Evolutionary conservation across 1,139 yeast genomes (phyloP).

Genomic region (Martiniozyma asiatica): DNA sequence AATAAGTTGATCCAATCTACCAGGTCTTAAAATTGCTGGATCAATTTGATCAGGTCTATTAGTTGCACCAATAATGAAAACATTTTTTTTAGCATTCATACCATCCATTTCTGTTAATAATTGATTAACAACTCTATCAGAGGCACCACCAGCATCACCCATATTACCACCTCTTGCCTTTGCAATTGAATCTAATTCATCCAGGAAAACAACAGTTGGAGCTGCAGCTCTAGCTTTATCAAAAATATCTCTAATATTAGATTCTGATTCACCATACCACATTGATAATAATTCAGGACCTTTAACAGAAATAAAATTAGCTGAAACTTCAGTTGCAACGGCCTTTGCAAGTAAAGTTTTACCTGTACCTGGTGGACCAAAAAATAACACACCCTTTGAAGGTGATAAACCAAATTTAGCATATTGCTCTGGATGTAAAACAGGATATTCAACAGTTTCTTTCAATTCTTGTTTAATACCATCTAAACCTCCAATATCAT

Average conservation of each 20-base stretch:
- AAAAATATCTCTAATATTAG: conserved; percentile 91
- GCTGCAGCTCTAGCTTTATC: conserved; percentile 99
- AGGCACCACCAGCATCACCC: conserved; percentile 97
- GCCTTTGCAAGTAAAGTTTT: conserved; percentile 94
- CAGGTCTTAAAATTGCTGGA: conserved; percentile 97
- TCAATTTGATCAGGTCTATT: conserved; percentile 98
- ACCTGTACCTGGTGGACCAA: conserved; percentile 99
- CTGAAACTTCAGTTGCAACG: conserved; percentile 95
- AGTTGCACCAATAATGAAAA: conserved; percentile 97
- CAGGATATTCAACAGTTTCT: conserved; percentile 98
- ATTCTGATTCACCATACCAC: conserved; percentile 99
- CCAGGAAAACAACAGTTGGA: conserved; percentile 94
- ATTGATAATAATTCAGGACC: conserved; percentile 95
- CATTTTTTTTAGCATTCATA: conserved; percentile 98
- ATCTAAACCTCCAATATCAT: conserved; percentile 93
- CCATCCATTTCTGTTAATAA: conserved; percentile 99
- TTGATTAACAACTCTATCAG: conserved; percentile 97
- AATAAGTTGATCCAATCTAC: conserved; percentile 95
- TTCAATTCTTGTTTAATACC: conserved; percentile 90
- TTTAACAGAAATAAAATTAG: conserved; percentile 91
- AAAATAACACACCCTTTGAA: conserved; percentile 94
- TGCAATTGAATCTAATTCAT: conserved; percentile 96
- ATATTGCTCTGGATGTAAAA: conserved; percentile 95
- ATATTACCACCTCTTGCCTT: conserved; percentile 89
- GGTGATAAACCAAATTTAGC: conserved; percentile 97